These are phyloP conservation scores for Torulaspora maleeae DNA, from an alignment of 805 yeast genomes.

Conservation along the genomic window DNA sequence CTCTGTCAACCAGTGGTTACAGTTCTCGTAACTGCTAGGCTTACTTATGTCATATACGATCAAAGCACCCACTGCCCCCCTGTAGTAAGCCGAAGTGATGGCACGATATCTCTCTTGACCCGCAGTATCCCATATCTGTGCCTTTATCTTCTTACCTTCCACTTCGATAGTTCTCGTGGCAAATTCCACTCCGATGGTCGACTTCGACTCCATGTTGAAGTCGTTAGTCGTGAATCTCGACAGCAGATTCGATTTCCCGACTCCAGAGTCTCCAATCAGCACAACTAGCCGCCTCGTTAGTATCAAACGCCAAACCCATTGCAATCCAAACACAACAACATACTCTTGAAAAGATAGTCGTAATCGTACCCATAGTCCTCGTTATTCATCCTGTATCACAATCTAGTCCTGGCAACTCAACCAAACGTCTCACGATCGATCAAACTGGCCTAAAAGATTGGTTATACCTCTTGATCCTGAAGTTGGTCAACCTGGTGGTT, in stretches of 20 bases:
- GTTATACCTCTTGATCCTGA: not conserved
- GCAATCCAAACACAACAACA: constrained; percentile 19
- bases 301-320: not conserved
- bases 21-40: constrained; percentile 78
- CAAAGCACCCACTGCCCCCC: constrained; percentile 97
- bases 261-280: constrained; percentile 94
- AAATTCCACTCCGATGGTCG: constrained; percentile 97
- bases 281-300: constrained; percentile 49
- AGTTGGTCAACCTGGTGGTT: not conserved
- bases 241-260: constrained; percentile 90
- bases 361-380: constrained; percentile 77
- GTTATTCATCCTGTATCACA: constrained; percentile 27
- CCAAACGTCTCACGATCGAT: not conserved
- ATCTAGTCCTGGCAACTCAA: not conserved
- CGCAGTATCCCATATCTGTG: constrained; percentile 98
- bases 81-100: constrained; percentile 91
- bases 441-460: not conserved
- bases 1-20: constrained; percentile 86
- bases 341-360: constrained; percentile 83
- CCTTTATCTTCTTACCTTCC: constrained; percentile 78
- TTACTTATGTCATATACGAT: constrained; percentile 94
- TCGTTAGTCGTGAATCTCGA: constrained; percentile 95
- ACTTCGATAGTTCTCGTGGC: constrained; percentile 92
- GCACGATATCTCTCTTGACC: constrained; percentile 99
- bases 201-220: constrained; percentile 87